A percentile compares a stretch with the other conserved stretches of the same genome.
phyloP scores from a whole-genome alignment of 805 yeast genomes.

The Cyberlindnera euphorbiae region DNA sequence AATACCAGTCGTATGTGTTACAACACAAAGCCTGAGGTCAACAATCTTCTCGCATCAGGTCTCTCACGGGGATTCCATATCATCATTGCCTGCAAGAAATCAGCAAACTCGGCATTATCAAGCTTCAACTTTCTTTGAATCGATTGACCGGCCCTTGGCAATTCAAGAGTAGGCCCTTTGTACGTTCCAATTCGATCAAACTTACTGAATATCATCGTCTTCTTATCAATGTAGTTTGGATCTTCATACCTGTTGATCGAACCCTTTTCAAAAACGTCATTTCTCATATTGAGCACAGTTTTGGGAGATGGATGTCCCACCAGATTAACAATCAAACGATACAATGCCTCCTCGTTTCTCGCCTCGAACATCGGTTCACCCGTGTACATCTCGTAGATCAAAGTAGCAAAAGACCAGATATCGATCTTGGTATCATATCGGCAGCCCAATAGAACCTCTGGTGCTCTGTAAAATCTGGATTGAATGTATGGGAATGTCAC shows the following conservation, averaged over 20 bases:
- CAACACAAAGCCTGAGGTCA: too few species aligned
- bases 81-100: conserved; percentile 28
- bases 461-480: conserved; percentile 75
- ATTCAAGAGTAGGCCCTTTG: conserved; percentile 12
- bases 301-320: conserved; percentile 74
- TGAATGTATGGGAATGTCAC: conserved; percentile 81
- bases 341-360: conserved; percentile 73
- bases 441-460: conserved; percentile 69
- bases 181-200: conserved; percentile 29
- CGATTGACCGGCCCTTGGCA: conserved; percentile 15
- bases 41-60: conserved; percentile 45
- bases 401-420: conserved; percentile 89
- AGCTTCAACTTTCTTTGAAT: conserved; percentile 13
- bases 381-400: conserved; percentile 82
- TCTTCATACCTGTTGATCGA: conserved; percentile 26
- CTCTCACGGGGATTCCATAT: conserved; percentile 48
- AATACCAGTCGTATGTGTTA: too few species aligned
- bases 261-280: conserved; percentile 33
- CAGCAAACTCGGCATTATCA: conserved; percentile 20
- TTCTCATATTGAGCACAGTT: conserved; percentile 36
- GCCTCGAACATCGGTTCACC: conserved; percentile 88
- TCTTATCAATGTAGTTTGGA: conserved; percentile 18
- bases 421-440: conserved; percentile 77
- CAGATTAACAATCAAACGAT: conserved; percentile 64
- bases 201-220: conserved; percentile 33